A percentile compares a stretch with the other conserved stretches of the same genome.
These are phyloP conservation scores for Ganoderma multipileum DNA, from an alignment of 1,284 basidiomycete genomes.

Conservation along the genomic window DNA sequence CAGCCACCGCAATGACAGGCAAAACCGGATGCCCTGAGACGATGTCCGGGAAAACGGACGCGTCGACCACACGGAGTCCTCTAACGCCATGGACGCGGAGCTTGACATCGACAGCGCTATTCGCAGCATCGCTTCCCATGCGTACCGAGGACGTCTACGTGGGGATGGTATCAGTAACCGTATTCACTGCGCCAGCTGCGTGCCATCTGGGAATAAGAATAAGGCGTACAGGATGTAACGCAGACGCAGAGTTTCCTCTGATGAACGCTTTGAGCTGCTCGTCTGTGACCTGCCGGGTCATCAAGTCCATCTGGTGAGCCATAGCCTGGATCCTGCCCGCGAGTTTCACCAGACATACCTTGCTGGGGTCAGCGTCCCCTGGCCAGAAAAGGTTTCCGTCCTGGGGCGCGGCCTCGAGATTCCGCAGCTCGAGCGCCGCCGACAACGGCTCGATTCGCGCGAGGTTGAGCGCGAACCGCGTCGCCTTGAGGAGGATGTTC, in stretches of 20 bases:
- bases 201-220: no score
- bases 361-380: constrained; percentile 35
- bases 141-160: constrained; percentile 25
- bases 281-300: neutral
- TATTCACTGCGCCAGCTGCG: no score
- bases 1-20: constrained; percentile 35
- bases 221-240: neutral
- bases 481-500: constrained; percentile 38
- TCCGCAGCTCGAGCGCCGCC: constrained; percentile 38
- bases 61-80: constrained; percentile 50
- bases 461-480: constrained; percentile 36
- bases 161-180: neutral
- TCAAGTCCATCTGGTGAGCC: neutral
- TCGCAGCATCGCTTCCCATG: constrained; percentile 24
- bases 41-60: constrained; percentile 43
- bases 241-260: neutral
- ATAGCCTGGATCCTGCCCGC: neutral
- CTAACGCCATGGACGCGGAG: constrained; percentile 42
- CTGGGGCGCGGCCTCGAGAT: constrained; percentile 16
- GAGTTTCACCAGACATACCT: constrained; percentile 14
- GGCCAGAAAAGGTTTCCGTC: constrained; percentile 35
- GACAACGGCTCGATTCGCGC: constrained; percentile 37
- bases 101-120: constrained; percentile 27
- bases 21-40: constrained; percentile 37
- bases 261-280: neutral